Conservation (phyloP, 2,329 filamentous ascomycete species). For the Thermoascus crustaceus region DNA sequence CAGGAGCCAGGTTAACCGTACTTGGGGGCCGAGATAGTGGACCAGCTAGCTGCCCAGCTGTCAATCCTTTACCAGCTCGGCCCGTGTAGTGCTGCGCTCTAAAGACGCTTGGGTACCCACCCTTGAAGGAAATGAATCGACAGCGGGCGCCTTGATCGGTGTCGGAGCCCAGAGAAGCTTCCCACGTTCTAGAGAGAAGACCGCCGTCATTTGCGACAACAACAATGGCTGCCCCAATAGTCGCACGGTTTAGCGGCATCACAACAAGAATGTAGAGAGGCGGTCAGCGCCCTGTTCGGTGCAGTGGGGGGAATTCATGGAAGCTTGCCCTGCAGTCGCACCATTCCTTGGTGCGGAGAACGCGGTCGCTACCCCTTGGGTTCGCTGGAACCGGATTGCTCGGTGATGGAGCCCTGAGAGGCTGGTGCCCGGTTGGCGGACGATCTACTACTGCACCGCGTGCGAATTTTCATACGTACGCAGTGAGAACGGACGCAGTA, state of each 20-base stretch:
- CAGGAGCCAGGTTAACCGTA: slow-evolving; percentile 14
- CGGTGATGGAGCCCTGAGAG: too few relatives aligned
- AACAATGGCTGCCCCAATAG: slow-evolving; percentile 1
- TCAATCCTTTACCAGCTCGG: slow-evolving; percentile 1
- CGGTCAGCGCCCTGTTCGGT: not conserved
- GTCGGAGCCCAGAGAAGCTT: not conserved
- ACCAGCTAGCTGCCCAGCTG: slow-evolving; percentile 1
- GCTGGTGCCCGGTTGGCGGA: too few relatives aligned
- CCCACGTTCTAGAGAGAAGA: too few relatives aligned
- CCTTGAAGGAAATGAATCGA: not conserved
- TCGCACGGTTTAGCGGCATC: not conserved
- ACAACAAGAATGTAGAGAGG: not conserved
- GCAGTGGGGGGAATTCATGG: not conserved
- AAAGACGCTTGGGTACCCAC: not conserved
- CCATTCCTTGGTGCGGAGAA: slow-evolving; percentile 2
- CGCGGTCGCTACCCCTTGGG: not conserved
- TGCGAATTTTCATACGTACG: too few relatives aligned
- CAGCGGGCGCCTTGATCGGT: not conserved
- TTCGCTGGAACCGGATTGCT: too few relatives aligned
- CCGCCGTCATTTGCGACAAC: too few relatives aligned
- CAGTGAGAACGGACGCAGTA: too few relatives aligned
- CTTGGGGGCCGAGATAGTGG: slow-evolving; percentile 3
- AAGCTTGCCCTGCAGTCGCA: not conserved
- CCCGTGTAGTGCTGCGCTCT: not conserved
- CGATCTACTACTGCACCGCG: too few relatives aligned